A percentile compares a stretch with the other conserved stretches of the same genome.
phyloP scores from a whole-genome alignment of 1,139 yeast species.

The Nadsonia commutata region DNA sequence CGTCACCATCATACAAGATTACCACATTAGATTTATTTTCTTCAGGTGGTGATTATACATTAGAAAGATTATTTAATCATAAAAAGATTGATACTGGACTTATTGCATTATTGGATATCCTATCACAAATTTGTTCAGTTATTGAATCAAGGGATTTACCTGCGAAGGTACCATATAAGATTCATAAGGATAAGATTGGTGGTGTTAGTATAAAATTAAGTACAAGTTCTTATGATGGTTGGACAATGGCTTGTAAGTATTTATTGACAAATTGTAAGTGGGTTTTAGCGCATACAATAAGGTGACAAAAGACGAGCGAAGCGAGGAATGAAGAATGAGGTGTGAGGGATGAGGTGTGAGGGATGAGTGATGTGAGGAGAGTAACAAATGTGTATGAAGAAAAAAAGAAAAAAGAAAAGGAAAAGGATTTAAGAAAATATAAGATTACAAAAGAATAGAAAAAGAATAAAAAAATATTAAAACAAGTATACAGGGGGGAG shows the following conservation, averaged over 20 bases:
- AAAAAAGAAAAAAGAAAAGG: neutral
- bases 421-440: neutral
- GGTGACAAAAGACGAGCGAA: neutral
- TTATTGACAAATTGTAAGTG: constrained; percentile 47
- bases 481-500: too few relatives aligned
- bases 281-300: constrained; percentile 27
- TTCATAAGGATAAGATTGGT: constrained; percentile 55
- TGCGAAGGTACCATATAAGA: constrained; percentile 62
- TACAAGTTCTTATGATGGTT: constrained; percentile 50
- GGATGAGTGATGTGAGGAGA: neutral
- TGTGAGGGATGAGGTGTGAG: neutral
- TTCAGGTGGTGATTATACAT: constrained; percentile 44
- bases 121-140: constrained; percentile 40
- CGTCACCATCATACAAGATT: constrained; percentile 23
- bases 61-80: constrained; percentile 55
- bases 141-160: constrained; percentile 36
- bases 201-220: constrained; percentile 62
- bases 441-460: neutral
- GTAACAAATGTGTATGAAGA: neutral
- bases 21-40: constrained; percentile 36
- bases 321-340: neutral
- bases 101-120: constrained; percentile 56
- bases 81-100: constrained; percentile 61
- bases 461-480: neutral
- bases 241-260: constrained; percentile 86